Conservation (phyloP, 2,329 filamentous ascomycete genomes). For the Thielaviopsis populi region DNA sequence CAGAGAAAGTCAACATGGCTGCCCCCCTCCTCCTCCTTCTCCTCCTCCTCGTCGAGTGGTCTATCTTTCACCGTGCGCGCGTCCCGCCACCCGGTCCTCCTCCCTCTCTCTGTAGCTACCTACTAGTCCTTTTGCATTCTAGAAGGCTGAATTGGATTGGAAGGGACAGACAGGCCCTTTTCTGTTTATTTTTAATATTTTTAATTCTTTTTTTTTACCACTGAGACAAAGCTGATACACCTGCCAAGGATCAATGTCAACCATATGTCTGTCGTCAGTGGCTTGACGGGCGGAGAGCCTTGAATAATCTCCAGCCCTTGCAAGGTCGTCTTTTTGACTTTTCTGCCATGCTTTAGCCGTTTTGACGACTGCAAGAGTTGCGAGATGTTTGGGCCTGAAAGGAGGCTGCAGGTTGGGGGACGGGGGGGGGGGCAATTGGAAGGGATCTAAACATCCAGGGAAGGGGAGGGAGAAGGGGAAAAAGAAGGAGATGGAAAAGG, state of each 20-base stretch:
- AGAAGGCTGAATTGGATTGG: constrained; percentile 2
- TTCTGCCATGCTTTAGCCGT: not conserved
- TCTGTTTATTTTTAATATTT: too few species aligned
- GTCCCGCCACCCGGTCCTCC: not conserved
- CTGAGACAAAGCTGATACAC: constrained; percentile 17
- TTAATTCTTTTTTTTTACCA: too few species aligned
- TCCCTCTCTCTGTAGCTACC: not conserved
- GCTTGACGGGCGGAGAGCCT: not conserved
- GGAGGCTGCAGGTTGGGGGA: not conserved
- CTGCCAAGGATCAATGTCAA: not conserved
- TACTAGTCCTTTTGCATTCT: constrained; percentile 1
- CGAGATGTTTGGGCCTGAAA: not conserved
- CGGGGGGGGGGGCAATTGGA: too few species aligned
- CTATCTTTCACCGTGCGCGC: not conserved
- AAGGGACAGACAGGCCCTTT: constrained; percentile 1
- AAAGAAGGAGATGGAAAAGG: not conserved
- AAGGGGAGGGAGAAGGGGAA: not conserved
- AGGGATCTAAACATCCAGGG: not conserved
- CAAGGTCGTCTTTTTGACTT: not conserved
- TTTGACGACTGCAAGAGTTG: not conserved
- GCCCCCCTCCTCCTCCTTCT: not conserved
- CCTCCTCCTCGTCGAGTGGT: not conserved
- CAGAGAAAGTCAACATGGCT: not conserved
- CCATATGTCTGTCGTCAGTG: not conserved
- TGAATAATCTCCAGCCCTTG: not conserved